Base-by-base conservation (phyloP, 768 basidiomycete species). In the Sarcodon sp. region DNA sequence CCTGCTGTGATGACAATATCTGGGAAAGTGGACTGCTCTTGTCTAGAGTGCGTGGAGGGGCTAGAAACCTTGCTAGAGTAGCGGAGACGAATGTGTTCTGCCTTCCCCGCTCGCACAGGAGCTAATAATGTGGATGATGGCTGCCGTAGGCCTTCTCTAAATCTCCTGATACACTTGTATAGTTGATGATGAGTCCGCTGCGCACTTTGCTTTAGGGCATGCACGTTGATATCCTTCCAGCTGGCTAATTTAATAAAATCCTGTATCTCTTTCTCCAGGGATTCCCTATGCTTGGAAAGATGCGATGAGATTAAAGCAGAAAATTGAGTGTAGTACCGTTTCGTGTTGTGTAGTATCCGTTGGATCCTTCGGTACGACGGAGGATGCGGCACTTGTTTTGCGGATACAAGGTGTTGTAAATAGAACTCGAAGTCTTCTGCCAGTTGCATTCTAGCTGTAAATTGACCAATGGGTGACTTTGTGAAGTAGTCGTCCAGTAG, bases 211-310 rank as follows among this genome's bases (percentile, higher is more conserved):
- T 85, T 87, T 50, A 99, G 71, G 2, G 96, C 92, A 53, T 88
- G 83, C 8, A 98, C 86, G 57, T 98, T 99, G 59, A 92, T 69
- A 59, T 99, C 96, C 63, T 87, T 96, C 96, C 96, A 98, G 58
- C 92, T 97, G 1, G 96, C 96, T 41, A 99, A 71, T 62, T 92
- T 94, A 69, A 98, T 83, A 59, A 91, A 83, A 39, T 76, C 80
- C 50, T 72, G 76, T 46, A 97, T 74, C 48, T 93, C 86, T 55
- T 80, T 84, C 64, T 97, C 90, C 33, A 96, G 61, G 0, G 55
- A 57, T 0, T 61, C 63, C 45, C 82, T 75, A 27, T 41, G 4
- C 7, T 27, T 15, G 13, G 39, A 41, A 27, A 41, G 27, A 58
- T 87, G 81, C 13, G 71, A 62, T 3, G 59, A 54, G 31, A 96